Base-by-base conservation (phyloP, 176 grass and related monocot genomes). In the Poa pratensis region DNA sequence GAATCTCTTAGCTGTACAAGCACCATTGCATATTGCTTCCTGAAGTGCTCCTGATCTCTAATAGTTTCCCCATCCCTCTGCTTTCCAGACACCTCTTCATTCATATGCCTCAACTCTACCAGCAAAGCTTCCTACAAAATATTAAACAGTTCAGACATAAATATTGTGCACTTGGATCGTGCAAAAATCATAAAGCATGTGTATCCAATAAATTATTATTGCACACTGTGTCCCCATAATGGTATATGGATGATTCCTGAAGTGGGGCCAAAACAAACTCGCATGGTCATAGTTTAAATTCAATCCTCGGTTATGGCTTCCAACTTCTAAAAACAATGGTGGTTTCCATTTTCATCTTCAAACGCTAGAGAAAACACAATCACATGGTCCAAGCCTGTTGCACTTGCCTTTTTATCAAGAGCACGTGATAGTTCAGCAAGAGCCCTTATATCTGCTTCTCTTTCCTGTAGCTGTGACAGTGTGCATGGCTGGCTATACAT, bases 381-480 rank as follows among this genome's bases (percentile, higher is more conserved):
- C 82, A 59, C 7, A 61, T 74, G 27, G 63, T 3, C 34, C 37
- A 61, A 75, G 37, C 30, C 53, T 37, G 73, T 71, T 70, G 32
- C 65, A 90, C 75, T 86, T 81, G 78, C 93, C 93, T 94, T 94
- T 86, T 94, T 94, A 90, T 94, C 93, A 77, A 98, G 93, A 79
- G 91, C 93, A 68, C 91, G 93, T 60, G 96, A 98, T 55, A 98
- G 83, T 54, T 98, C 96, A 84, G 93, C 93, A 89, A 98, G 96
- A 57, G 93, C 96, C 88, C 88, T 92, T 87, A 98, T 92, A 85
- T 98, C 96, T 80, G 96, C 96, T 83, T 98, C 96, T 82, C 93
- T 94, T 92, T 98, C 96, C 81, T 98, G 96, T 88, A 98, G 92
- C 90, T 98, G 96, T 81, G 91, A 92, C 17, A 95, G 78, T 18